Conservation (phyloP, 106 monocot genomes). For the Apostasia ramifera region DNA sequence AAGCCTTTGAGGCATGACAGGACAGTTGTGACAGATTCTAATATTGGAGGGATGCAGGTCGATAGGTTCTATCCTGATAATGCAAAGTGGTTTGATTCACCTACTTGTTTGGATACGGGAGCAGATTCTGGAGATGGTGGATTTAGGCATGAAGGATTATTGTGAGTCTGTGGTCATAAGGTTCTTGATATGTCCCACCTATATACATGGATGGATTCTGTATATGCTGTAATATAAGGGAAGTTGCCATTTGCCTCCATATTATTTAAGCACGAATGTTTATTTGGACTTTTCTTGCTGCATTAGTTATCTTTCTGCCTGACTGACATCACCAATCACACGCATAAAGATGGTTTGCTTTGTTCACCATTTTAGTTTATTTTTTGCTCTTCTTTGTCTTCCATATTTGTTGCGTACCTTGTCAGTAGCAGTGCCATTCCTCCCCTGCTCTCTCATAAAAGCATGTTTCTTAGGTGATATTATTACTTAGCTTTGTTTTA, state of each 20-base stretch:
- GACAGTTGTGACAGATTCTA: slow-evolving; percentile 38
- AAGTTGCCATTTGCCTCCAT: neutral
- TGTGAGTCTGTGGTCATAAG: slow-evolving; percentile 4
- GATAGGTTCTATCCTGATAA: slow-evolving; percentile 66
- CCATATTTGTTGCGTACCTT: no score
- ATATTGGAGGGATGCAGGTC: slow-evolving; percentile 68
- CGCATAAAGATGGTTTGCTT: no score
- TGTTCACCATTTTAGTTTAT: no score
- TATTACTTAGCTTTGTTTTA: no score
- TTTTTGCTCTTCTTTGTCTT: no score
- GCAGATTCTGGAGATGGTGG: slow-evolving; percentile 31
- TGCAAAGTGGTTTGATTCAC: slow-evolving; percentile 71
- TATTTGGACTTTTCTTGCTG: no score
- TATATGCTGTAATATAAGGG: neutral
- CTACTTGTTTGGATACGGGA: slow-evolving; percentile 45
- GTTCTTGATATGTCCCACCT: neutral
- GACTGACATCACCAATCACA: no score
- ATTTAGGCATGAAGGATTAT: slow-evolving; percentile 38
- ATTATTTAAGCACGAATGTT: no score
- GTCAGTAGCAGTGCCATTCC: no score
- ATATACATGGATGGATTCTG: neutral
- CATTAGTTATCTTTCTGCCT: no score
- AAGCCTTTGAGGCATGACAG: slow-evolving; percentile 72
- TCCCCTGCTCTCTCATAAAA: no score
- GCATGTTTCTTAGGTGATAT: no score